Base-by-base conservation (phyloP, 2,329 filamentous ascomycete genomes). In the Paraphoma sp. region DNA sequence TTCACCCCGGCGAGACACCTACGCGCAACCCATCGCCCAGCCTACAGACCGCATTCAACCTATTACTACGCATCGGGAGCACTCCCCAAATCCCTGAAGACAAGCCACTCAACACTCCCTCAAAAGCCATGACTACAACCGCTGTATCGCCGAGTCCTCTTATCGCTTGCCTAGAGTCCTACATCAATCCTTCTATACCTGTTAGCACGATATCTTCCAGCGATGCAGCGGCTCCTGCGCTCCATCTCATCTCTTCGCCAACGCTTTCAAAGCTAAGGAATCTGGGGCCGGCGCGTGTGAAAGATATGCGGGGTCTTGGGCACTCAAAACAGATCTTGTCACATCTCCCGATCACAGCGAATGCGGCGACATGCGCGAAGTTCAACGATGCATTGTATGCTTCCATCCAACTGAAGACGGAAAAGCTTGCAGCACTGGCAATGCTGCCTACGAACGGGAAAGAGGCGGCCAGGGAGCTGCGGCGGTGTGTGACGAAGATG, bases 381-480 rank as follows among this genome's bases (percentile, higher is more conserved):
- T 50, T 64, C 44, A 73, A 73, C 51, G 65, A 73, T 31, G 58
- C 64, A 28, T 59, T 73, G 16, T 46, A 65, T n/a, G 41, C 56
- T 5, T 60, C 59, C 2, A 65, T 64, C 2, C 52, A 55, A 6
- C 48, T 64, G 48, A 66, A 64, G 11, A 72, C 74, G 1, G 72
- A 68, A 14, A 79, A 78, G 33, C 75, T 82, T 29, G 75, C 75
- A 4, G 80, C 74, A 7, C 78, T 83, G 54, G 80, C 80, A 2
- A 64, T 78, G 36, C 68, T 83, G 0, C 78, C 78, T 0, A 53
- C 53, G 1, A 62, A 79, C 4, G 77, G 79, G 8, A 53, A 3
- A 44, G 63, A 50, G 62, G 70, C 45, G 71, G 79, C 76, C 0
- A 57, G 54, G 5, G 79, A 80, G 64, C 63, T 81, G 55, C 62